These are phyloP conservation scores for Linnemannia hyalina DNA, from an alignment of 192 early-diverging fungal species.

Conservation along the genomic window DNA sequence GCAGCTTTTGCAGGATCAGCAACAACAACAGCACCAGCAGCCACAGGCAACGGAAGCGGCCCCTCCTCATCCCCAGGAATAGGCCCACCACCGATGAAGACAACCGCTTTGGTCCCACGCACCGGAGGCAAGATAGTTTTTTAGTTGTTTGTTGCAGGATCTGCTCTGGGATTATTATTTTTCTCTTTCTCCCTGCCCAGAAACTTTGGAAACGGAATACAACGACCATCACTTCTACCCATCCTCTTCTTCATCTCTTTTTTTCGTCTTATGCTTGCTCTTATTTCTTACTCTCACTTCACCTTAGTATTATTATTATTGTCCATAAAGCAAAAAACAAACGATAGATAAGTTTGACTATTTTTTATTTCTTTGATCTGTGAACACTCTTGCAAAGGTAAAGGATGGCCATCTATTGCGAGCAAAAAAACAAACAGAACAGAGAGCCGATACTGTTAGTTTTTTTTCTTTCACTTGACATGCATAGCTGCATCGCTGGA, in stretches of 20 bases:
- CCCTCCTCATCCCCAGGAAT: slow-evolving; percentile 12
- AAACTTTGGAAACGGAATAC: neutral
- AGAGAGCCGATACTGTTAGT: neutral
- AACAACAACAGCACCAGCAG: slow-evolving; percentile 19
- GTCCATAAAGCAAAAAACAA: neutral
- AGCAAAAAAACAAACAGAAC: neutral
- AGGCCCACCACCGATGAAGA: slow-evolving; percentile 30
- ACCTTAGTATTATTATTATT: neutral
- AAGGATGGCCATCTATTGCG: neutral
- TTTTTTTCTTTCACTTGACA: neutral
- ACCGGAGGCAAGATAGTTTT: neutral
- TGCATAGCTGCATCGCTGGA: neutral
- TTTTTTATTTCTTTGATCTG: neutral
- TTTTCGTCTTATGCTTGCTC: neutral
- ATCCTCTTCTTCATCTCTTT: neutral
- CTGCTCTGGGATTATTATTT: neutral
- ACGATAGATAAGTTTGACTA: neutral
- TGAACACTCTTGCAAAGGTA: neutral
- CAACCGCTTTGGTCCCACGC: neutral
- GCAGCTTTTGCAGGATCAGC: slow-evolving; percentile 37
- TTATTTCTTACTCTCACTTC: neutral
- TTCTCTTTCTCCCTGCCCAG: neutral
- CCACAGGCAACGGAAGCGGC: neutral
- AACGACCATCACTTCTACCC: neutral
- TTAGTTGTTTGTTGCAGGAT: slow-evolving; percentile 5